phyloP scores from a whole-genome alignment of 2,329 filamentous ascomycete genomes.

The Incumbomyces delicatus region DNA sequence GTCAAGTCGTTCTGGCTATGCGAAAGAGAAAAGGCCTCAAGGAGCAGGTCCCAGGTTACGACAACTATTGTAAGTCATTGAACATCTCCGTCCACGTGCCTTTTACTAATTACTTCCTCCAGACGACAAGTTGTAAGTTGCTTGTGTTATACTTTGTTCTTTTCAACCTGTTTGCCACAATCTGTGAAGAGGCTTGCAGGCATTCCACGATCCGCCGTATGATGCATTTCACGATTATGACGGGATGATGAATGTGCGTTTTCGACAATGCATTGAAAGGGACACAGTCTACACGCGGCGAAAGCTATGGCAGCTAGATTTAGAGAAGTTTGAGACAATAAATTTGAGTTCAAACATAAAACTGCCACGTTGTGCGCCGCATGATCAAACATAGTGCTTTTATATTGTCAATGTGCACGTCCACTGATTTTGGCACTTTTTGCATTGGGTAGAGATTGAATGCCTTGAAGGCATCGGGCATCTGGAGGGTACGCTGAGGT shows the following conservation, averaged over 20 bases:
- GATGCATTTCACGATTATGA: slow-evolving; percentile 1
- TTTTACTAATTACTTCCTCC: slow-evolving; percentile 33
- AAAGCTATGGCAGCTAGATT: slow-evolving; percentile 2
- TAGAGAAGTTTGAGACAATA: neutral
- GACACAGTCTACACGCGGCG: neutral
- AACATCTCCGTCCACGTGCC: neutral
- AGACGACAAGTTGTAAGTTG: slow-evolving; percentile 92
- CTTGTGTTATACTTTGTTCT: slow-evolving; percentile 6
- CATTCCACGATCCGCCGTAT: slow-evolving; percentile 6
- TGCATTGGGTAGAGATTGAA: too few relatives aligned
- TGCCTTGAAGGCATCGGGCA: too few relatives aligned
- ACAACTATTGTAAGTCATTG: slow-evolving; percentile 66
- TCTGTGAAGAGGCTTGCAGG: slow-evolving; percentile 1
- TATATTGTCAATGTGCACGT: too few relatives aligned
- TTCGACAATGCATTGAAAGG: neutral
- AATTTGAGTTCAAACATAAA: neutral
- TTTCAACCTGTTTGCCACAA: neutral
- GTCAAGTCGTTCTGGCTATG: slow-evolving; percentile 74
- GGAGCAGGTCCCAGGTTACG: slow-evolving; percentile 81
- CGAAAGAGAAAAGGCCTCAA: slow-evolving; percentile 99
- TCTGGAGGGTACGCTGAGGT: too few relatives aligned
- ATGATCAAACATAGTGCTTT: too few relatives aligned
- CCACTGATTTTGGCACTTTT: too few relatives aligned
- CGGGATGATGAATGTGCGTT: slow-evolving; percentile 3
- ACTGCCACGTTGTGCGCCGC: too few relatives aligned